Evolutionary conservation across 495 filamentous ascomycete genomes (phyloP), one percentile per base, ranked within the genome.

Genomic region (Neurospora sp.): DNA sequence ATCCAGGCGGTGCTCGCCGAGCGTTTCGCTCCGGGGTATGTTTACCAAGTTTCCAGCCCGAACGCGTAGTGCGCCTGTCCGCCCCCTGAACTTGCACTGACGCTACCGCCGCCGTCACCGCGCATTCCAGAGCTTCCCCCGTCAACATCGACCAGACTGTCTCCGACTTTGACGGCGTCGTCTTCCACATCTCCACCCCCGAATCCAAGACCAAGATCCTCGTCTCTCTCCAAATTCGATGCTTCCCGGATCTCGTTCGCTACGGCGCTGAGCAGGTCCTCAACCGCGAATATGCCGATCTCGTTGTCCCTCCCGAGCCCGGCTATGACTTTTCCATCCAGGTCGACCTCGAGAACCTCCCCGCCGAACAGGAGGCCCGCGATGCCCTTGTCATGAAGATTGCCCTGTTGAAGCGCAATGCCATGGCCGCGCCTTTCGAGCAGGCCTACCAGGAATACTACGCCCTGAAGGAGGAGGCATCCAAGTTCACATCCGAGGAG

Each of bases 351-450:
- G 94, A 97, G 75, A 89, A 91, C 59, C 86, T 99, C 22, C 95
- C 96, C 3, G 90, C 86, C 22, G 91, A 91, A 37, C 89, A 89
- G 83, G 93, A 94, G 79, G 93, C 85, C 68, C 87, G 89, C 75
- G 94, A 97, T 70, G 94, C 93, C 73, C 85, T 99, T 73, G 88
- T 98, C 77, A 90, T 88, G 79, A 90, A 93, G 76, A 87, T 98
- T 70, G 91, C 94, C 37, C 84, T 99, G 70, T 81, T 99, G 74
- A 98, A 97, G 86, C 93, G 96, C 73, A 98, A 99, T 81, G 94
- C 92, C 71, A 98, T 99, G 96, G 96, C 96, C 59, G 94, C 96
- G 39, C 96, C 96, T 2, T 99, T 98, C 80, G 96, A 98, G 84
- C 90, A 92, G 77, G 96, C 96, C 12, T 98, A 98, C 81, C 89